These are phyloP conservation scores for Oehlia diaphana DNA, from an alignment of 192 early-diverging fungal species.

Conservation along the genomic window DNA sequence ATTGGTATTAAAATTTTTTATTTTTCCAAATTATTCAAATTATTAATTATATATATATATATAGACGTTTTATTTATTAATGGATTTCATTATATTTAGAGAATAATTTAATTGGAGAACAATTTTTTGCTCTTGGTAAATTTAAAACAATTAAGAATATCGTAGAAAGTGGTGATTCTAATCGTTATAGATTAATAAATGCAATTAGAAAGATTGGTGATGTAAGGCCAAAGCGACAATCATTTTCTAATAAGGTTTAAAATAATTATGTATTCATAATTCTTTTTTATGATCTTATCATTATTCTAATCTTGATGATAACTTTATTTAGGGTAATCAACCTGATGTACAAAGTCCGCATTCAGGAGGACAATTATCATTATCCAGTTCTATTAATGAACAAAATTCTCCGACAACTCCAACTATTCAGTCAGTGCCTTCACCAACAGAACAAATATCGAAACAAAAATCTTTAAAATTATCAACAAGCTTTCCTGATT, in stretches of 20 bases:
- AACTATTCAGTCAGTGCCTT: neutral
- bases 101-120: neutral
- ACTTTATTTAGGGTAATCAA: neutral
- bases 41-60: neutral
- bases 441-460: neutral
- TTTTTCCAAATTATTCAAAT: neutral
- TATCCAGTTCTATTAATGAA: neutral
- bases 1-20: conserved; percentile 16
- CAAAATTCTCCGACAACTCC: conserved; percentile 15
- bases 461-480: conserved; percentile 7
- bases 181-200: conserved; percentile 7
- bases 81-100: neutral
- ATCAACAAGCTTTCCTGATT: conserved; percentile 1
- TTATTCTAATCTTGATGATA: neutral
- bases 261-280: neutral
- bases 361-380: too few relatives aligned
- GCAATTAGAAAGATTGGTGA: conserved; percentile 24
- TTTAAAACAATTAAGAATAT: neutral
- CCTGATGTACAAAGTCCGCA: neutral
- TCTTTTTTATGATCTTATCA: neutral
- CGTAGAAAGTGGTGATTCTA: neutral
- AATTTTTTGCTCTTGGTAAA: conserved; percentile 11
- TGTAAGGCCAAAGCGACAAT: conserved; percentile 1
- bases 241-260: conserved; percentile 5
- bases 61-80: neutral